Base-by-base conservation (phyloP, 164 flowering plant species). In the Liriodendron chinense region DNA sequence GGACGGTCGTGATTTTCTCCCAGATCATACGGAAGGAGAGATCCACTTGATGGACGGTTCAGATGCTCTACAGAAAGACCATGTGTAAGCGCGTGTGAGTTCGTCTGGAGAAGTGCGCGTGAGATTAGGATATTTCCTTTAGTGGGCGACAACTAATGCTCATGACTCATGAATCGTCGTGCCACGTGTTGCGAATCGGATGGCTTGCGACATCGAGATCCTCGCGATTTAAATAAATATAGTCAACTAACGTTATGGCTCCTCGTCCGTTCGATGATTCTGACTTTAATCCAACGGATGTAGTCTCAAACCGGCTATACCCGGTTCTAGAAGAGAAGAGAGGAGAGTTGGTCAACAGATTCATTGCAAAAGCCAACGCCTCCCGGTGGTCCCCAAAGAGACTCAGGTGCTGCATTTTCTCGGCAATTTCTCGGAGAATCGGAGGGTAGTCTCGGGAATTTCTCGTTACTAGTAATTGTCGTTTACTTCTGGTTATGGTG, bases 121-220 rank as follows among this genome's bases (percentile, higher is more conserved):
- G 16, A 9, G 57, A 9, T 9, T 53, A 2, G 57, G 0, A 53
- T 53, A 14, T 8, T 10, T 34, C 6, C 18, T 62, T 20, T 20
- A 62, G 18, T 62, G 65, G 65, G 21, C 65, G 65, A 62, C 65
- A 62, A 62, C 65, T 57, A 57, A 57, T 57, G 8, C 14, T 57
- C 14, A 57, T 57, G 62, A 9, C 62, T 62, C 21, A 20, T 62
- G 65, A 62, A 62, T 20, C 23, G 0, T 62, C n/a, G 22, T 7
- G 65, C 21, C 65, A 62, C 65, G 65, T 62, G 65, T 62, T 62
- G 21, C 12, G 65, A 7, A 20, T 62, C 24, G 18, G n/a, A 62
- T 62, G 24, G 65, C 22, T 22, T 16, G 24, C 21, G 23, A 62
- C 65, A 62, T 62, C 65, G 65, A 62, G 65, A 22, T 62, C 8